A percentile compares a stretch with the other conserved stretches of the same genome.
Conservation (phyloP, 2,329 filamentous ascomycete genomes). For the Alternaria conjuncta region DNA sequence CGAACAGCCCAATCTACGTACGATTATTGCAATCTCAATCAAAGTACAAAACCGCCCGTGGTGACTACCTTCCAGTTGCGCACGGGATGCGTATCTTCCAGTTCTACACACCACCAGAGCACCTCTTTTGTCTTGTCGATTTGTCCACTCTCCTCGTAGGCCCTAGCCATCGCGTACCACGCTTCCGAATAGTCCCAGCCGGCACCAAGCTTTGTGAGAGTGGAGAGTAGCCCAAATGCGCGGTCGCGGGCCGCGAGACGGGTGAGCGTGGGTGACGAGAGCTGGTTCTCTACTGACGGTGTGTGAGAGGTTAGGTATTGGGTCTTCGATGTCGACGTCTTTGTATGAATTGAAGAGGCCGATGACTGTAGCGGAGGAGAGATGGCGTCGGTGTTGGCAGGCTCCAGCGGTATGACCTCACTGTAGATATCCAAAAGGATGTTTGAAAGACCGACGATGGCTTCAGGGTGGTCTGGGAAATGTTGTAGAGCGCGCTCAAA, state of each 20-base stretch:
- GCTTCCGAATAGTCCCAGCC: slow-evolving; percentile 94
- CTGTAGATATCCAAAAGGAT: slow-evolving; percentile 86
- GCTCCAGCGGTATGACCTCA: slow-evolving; percentile 65
- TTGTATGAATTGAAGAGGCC: slow-evolving; percentile 8
- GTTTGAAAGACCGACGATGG: slow-evolving; percentile 81
- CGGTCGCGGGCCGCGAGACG: slow-evolving; percentile 89
- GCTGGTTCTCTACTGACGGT: slow-evolving; percentile 43
- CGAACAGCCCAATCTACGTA: neutral
- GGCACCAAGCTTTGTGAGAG: slow-evolving; percentile 80
- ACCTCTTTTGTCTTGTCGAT: slow-evolving; percentile 88
- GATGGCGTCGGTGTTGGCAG: slow-evolving; percentile 49
- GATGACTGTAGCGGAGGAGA: slow-evolving; percentile 11
- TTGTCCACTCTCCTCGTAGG: slow-evolving; percentile 87
- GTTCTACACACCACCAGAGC: slow-evolving; percentile 96
- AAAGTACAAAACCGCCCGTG: slow-evolving; percentile 42
- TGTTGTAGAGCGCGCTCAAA: slow-evolving; percentile 85
- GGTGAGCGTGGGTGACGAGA: slow-evolving; percentile 73
- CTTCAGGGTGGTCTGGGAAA: slow-evolving; percentile 78
- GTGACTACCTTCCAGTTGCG: slow-evolving; percentile 77
- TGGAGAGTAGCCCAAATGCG: slow-evolving; percentile 81
- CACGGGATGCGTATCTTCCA: slow-evolving; percentile 84
- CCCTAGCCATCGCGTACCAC: slow-evolving; percentile 86
- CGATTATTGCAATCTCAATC: neutral
- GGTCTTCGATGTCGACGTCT: slow-evolving; percentile 15
- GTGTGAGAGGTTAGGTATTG: slow-evolving; percentile 61